A percentile compares a stretch with the other conserved stretches of the same genome.
Evolutionary conservation across 805 yeast genomes (phyloP).

Genomic region (Myxozyma udenii): DNA sequence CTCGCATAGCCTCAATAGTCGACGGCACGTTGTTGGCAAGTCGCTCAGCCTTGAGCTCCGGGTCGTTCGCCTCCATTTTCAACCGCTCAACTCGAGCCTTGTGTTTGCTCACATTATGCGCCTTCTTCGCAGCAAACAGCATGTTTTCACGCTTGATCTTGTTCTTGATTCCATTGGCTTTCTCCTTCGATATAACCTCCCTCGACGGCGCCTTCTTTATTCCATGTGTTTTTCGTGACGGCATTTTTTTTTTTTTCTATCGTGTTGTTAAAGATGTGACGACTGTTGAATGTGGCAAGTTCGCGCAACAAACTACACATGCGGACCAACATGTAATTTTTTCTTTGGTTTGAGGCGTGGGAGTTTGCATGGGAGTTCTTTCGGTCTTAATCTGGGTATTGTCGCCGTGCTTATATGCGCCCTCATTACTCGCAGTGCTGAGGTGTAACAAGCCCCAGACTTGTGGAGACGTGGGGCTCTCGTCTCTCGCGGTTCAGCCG

Average conservation of each 20-base stretch:
- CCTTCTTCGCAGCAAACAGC: conserved; percentile 16
- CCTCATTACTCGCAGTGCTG: no score
- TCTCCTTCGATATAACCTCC: conserved; percentile 14
- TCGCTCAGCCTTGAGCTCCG: conserved; percentile 77
- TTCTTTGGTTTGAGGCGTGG: no score
- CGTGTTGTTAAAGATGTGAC: no score
- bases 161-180: conserved; percentile 14
- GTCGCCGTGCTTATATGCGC: no score
- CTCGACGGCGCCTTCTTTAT: conserved; percentile 15
- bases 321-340: no score
- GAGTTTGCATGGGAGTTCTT: no score
- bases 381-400: no score
- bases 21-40: conserved; percentile 72
- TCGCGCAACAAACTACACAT: no score
- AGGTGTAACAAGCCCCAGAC: no score
- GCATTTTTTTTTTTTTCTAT: conserved; percentile 9
- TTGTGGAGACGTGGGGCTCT: no score
- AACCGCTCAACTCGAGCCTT: conserved; percentile 75
- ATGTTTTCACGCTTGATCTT: conserved; percentile 27
- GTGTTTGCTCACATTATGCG: conserved; percentile 64
- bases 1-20: conserved; percentile 80
- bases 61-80: conserved; percentile 80
- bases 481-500: no score
- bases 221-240: conserved; percentile 15
- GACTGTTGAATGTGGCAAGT: no score